A percentile compares a stretch with the other conserved stretches of the same genome.
phyloP scores from a whole-genome alignment of 164 flowering plant genomes.

The Warburgia ugandensis region DNA sequence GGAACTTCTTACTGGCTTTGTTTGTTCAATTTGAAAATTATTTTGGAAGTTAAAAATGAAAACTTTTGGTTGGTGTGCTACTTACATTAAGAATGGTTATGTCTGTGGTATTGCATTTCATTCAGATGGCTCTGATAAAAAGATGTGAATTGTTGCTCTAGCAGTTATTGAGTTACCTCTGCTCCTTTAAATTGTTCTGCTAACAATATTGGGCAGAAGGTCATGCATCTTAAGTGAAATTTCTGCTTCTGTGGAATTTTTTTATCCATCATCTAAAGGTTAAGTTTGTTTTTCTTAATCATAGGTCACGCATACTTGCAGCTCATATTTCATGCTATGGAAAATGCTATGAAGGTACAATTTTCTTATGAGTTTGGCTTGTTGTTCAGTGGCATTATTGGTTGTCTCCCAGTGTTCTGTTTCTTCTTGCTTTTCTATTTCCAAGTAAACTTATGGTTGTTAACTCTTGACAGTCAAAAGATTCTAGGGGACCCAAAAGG shows the following conservation, averaged over 20 bases:
- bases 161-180: too few species aligned
- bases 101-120: too few species aligned
- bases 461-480: constrained; percentile 47
- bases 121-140: too few species aligned
- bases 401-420: background rate
- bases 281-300: background rate
- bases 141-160: too few species aligned
- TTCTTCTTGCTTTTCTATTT: background rate
- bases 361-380: background rate
- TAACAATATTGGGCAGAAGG: too few species aligned
- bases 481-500: constrained; percentile 54
- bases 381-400: background rate
- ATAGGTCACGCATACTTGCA: constrained; percentile 41
- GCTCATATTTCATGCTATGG: constrained; percentile 45
- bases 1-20: too few species aligned
- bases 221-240: background rate
- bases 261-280: background rate
- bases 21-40: too few species aligned
- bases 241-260: background rate
- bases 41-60: too few species aligned
- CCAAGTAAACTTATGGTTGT: constrained; percentile 5
- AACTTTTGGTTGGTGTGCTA: too few species aligned
- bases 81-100: too few species aligned
- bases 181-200: too few species aligned
- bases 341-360: constrained; percentile 80